Conservation (phyloP, 2,329 filamentous ascomycete species). For the Fusarium sororula region DNA sequence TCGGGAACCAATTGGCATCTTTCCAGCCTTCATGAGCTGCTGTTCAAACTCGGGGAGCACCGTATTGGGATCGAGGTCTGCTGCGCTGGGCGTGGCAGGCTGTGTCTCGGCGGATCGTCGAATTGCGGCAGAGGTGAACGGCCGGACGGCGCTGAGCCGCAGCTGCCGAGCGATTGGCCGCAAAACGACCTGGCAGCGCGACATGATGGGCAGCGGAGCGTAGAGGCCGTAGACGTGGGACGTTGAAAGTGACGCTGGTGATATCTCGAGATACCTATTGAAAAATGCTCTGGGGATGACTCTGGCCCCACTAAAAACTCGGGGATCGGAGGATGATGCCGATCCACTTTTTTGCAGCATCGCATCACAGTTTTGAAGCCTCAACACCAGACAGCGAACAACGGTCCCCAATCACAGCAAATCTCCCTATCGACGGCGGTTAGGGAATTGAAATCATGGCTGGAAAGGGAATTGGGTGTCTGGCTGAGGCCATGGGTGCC, state of each 20-base stretch:
- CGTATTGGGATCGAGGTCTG: slow-evolving; percentile 71
- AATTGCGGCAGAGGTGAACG: slow-evolving; percentile 48
- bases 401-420: slow-evolving; percentile 4
- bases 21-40: slow-evolving; percentile 76
- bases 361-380: slow-evolving; percentile 41
- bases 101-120: slow-evolving; percentile 43
- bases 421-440: background rate
- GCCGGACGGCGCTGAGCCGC: slow-evolving; percentile 47
- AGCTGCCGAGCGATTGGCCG: slow-evolving; percentile 66
- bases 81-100: slow-evolving; percentile 34
- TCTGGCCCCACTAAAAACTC: slow-evolving; percentile 44
- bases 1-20: slow-evolving; percentile 82
- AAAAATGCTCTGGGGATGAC: slow-evolving; percentile 45
- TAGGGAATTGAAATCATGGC: slow-evolving; percentile 49
- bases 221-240: slow-evolving; percentile 11
- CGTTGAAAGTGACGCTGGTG: slow-evolving; percentile 21
- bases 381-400: slow-evolving; percentile 9
- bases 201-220: slow-evolving; percentile 55
- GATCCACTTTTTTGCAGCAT: slow-evolving; percentile 39
- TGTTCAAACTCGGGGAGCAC: slow-evolving; percentile 65
- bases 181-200: slow-evolving; percentile 66
- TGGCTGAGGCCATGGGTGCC: slow-evolving; percentile 62
- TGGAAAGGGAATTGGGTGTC: slow-evolving; percentile 58
- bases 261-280: slow-evolving; percentile 17
- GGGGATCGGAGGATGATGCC: slow-evolving; percentile 40